Percentiles rank a stretch among this genome's conserved stretches.
Evolutionary conservation across 208 protist genomes (phyloP).

Genomic region (Acanthamoeba royreba): DNA sequence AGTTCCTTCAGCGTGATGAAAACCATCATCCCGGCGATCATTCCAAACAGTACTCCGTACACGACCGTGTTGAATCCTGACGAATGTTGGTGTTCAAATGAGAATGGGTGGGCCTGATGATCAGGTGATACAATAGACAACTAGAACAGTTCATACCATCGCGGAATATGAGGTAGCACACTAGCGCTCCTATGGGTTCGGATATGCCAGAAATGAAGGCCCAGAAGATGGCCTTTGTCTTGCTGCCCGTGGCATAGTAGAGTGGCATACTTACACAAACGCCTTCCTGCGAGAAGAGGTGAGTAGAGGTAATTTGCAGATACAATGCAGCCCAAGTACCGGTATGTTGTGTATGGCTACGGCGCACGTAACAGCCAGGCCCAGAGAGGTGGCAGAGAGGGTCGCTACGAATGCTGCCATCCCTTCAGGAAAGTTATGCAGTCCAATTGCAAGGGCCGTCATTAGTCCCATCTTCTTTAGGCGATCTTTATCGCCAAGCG

Average conservation of each 20-base stretch:
- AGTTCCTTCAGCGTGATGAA: slow-evolving; percentile 29
- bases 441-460: slow-evolving; percentile 56
- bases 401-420: slow-evolving; percentile 68
- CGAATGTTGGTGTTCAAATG: no score
- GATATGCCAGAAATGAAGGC: slow-evolving; percentile 55
- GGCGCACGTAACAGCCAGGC: background rate
- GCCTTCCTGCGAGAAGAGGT: slow-evolving; percentile 51
- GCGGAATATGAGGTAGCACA: slow-evolving; percentile 44
- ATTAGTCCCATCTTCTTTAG: slow-evolving; percentile 58
- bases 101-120: no score
- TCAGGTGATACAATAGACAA: no score
- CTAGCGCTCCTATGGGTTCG: slow-evolving; percentile 57
- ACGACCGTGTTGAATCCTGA: background rate
- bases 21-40: slow-evolving; percentile 70
- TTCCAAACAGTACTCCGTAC: slow-evolving; percentile 62
- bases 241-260: slow-evolving; percentile 50
- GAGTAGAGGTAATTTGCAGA: background rate
- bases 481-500: background rate
- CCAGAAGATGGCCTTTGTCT: slow-evolving; percentile 31
- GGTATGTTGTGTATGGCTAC: background rate
- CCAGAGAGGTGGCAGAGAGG: background rate
- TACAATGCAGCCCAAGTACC: background rate
- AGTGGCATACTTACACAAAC: slow-evolving; percentile 64
- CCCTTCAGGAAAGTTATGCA: slow-evolving; percentile 74
- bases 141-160: no score